Evolutionary conservation across 139 green algal species (phyloP), one percentile per base, ranked within the genome.

Genomic region (Asterochloris sp.): DNA sequence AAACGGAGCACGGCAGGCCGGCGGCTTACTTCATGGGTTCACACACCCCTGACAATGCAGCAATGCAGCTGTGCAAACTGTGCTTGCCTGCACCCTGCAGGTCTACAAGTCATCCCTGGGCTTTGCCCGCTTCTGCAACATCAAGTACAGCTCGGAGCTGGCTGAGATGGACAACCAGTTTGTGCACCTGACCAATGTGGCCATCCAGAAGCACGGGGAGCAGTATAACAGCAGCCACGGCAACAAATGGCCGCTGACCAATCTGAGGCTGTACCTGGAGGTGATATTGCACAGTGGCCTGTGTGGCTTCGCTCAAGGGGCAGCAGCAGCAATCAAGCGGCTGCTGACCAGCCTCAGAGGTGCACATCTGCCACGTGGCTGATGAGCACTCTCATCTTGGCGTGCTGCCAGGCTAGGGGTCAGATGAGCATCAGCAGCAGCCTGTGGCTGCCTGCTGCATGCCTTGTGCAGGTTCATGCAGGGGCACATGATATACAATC

Each of bases 181-280:
- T 78, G 87, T 94, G 78, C 93, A 97, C 88, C 89, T 97, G 9
- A 96, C 93, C 60, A 97, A 97, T 73, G 79, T 89, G 74, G 82
- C 88, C 26, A 89, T 93, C 21, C 88, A 91, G 62, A 90, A 90
- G 85, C 83, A 85, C 38, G 88, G 79, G 24, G 79, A 80, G 14
- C 76, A 88, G 74, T 92, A 90, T 78, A 83, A 91, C 76, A 66
- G 16, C 12, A 77, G 17, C 12, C 80, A 83, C 38, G 84, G 86
- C 75, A 84, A 87, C 28, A 88, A 88, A 67, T 89, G 85, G 87
- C 71, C 84, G 11, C 78, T 88, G 21, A 28, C 83, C 80, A 79
- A 84, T 29, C 13, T 78, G 29, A 63, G 69, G 14, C 23, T 68
- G 11, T 81, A 61, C 21, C 17, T 78, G 23, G 62, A 78, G 82